Evolutionary conservation across 2,329 filamentous ascomycete species (phyloP).

Genomic region (Arthrocladium fulminans): DNA sequence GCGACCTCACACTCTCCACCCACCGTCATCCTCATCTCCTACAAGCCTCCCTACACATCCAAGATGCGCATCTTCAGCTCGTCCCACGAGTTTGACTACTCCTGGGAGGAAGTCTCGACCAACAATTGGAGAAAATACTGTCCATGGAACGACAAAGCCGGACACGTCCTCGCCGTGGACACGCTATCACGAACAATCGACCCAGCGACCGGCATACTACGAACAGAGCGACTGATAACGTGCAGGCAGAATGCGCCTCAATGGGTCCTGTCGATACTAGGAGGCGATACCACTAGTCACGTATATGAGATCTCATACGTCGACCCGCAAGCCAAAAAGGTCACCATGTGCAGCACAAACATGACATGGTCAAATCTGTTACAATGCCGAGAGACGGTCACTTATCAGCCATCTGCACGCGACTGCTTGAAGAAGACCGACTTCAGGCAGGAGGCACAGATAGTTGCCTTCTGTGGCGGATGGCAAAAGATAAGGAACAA

Average conservation of each 20-base stretch:
- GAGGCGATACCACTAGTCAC: slow-evolving; percentile 69
- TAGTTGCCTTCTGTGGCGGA: slow-evolving; percentile 87
- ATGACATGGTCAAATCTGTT: slow-evolving; percentile 86
- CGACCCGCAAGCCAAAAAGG: slow-evolving; percentile 69
- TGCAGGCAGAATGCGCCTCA: slow-evolving; percentile 41
- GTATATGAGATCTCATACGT: slow-evolving; percentile 96
- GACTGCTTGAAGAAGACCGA: slow-evolving; percentile 54
- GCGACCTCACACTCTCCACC: not conserved
- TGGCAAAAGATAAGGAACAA: slow-evolving; percentile 96
- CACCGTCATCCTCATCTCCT: slow-evolving; percentile 32
- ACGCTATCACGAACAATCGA: slow-evolving; percentile 68
- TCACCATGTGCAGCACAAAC: slow-evolving; percentile 95
- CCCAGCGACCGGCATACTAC: slow-evolving; percentile 56
- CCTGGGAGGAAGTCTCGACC: slow-evolving; percentile 95
- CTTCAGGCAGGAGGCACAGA: slow-evolving; percentile 82
- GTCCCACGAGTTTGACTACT: slow-evolving; percentile 85
- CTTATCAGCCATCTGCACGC: slow-evolving; percentile 58
- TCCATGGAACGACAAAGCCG: slow-evolving; percentile 97
- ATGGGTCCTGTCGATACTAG: slow-evolving; percentile 65
- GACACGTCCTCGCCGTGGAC: slow-evolving; percentile 92
- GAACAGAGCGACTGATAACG: slow-evolving; percentile 58
- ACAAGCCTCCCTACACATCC: slow-evolving; percentile 23
- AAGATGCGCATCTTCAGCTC: slow-evolving; percentile 94
- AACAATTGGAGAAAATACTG: slow-evolving; percentile 99
- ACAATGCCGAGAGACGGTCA: slow-evolving; percentile 84